phyloP scores from a whole-genome alignment of 768 basidiomycete genomes.

The Mycena chlorophos region DNA sequence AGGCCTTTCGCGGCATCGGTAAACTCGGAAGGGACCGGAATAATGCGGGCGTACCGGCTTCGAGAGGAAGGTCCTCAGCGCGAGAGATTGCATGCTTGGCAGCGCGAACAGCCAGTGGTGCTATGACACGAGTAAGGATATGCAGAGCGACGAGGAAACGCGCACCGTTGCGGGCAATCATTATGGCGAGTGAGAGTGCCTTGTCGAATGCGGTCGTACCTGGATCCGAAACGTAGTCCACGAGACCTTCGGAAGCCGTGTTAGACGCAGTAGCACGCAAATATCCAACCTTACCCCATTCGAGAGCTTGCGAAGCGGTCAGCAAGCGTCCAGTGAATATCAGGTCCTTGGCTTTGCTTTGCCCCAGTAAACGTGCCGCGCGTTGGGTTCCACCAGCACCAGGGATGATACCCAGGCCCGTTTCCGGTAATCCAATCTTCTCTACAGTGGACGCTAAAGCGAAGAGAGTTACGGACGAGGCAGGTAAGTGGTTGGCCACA shows the following conservation, averaged over 20 bases:
- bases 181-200: slow-evolving; percentile 66
- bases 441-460: slow-evolving; percentile 47
- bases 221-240: slow-evolving; percentile 76
- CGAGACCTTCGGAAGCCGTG: slow-evolving; percentile 60
- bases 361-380: slow-evolving; percentile 72
- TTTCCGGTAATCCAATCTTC: slow-evolving; percentile 89
- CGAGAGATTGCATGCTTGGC: slow-evolving; percentile 85
- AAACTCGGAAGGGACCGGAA: background rate
- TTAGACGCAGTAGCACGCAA: slow-evolving; percentile 4
- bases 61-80: slow-evolving; percentile 75
- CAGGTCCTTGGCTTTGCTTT: slow-evolving; percentile 80
- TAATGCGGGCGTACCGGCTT: slow-evolving; percentile 52
- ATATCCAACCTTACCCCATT: slow-evolving; percentile 60
- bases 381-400: slow-evolving; percentile 91
- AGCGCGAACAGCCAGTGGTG: slow-evolving; percentile 83
- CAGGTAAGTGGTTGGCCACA: slow-evolving; percentile 5
- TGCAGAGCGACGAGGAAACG: slow-evolving; percentile 16
- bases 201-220: slow-evolving; percentile 64
- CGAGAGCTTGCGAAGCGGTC: slow-evolving; percentile 64
- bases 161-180: slow-evolving; percentile 67
- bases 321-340: slow-evolving; percentile 80
- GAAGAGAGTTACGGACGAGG: background rate
- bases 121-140: slow-evolving; percentile 41
- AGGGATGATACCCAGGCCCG: slow-evolving; percentile 77
- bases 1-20: slow-evolving; percentile 53